Evolutionary conservation across 2,329 filamentous ascomycete species (phyloP), one percentile per base, ranked within the genome.

Genomic region (Cercospora nicotianae): DNA sequence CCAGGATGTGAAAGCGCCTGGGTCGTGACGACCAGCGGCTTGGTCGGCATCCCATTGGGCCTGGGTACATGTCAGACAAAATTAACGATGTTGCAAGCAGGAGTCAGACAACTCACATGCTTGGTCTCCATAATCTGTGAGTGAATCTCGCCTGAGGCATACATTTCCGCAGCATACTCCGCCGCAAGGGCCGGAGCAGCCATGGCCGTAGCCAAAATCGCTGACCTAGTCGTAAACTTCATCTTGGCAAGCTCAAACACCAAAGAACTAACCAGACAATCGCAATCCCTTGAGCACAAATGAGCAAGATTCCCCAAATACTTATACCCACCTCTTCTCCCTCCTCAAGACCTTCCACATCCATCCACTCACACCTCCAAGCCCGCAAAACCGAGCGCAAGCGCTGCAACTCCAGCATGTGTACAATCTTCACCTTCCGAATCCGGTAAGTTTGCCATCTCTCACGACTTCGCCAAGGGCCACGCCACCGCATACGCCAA

Each of bases 61-160:
- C 59, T 61, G 30, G 2, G 3, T 5, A 4, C 5, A 30, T n/a
- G 33, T 61, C 23, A 26, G n/a, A n/a, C n/a, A n/a, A n/a, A n/a
- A n/a, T n/a, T n/a, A n/a, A n/a, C n/a, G n/a, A n/a, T n/a, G n/a
- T n/a, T n/a, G n/a, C n/a, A n/a, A n/a, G n/a, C n/a, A n/a, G n/a
- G n/a, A n/a, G n/a, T n/a, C n/a, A n/a, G n/a, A n/a, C n/a, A n/a
- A n/a, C n/a, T 26, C 23, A 26, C 66, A 63, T 72, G 67, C 62
- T 72, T 72, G 20, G 66, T 67, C 26, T 62, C 57, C 70, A 72
- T 71, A 55, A 71, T 68, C 58, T 64, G 57, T 30, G 61, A 53
- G 61, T 69, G 69, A 10, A 72, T 69, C 23, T 67, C 65, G n/a
- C 70, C 70, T 6, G 64, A 68, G 30, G 64, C 57, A 59, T 72